phyloP scores from a whole-genome alignment of 2,329 filamentous ascomycete genomes.

The Neonectria coccinea region DNA sequence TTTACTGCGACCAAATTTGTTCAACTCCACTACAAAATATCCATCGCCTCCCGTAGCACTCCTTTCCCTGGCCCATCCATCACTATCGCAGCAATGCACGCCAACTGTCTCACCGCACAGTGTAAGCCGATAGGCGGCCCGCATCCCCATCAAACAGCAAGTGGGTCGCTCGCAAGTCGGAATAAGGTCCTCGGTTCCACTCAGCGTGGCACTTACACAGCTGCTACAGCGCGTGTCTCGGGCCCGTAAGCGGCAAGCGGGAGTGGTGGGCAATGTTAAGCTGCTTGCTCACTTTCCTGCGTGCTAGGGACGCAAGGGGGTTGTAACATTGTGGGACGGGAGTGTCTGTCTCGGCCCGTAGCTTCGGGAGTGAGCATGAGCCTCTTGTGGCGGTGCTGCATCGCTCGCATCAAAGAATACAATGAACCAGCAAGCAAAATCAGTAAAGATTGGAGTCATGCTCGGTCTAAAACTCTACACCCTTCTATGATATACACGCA shows the following conservation, averaged over 20 bases:
- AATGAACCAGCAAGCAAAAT: background rate
- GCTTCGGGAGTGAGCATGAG: background rate
- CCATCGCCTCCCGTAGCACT: background rate
- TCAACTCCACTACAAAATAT: background rate
- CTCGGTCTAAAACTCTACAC: background rate
- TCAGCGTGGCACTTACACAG: background rate
- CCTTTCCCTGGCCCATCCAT: background rate
- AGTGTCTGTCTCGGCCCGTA: background rate
- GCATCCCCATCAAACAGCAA: background rate
- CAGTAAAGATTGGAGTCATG: background rate
- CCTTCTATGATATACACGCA: background rate
- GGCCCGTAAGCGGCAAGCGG: background rate
- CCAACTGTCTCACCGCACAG: background rate
- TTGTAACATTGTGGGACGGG: background rate
- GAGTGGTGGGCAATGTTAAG: background rate
- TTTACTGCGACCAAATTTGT: too few species aligned
- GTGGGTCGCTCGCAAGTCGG: background rate
- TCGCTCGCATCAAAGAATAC: background rate
- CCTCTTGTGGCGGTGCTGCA: background rate
- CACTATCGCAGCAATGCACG: background rate
- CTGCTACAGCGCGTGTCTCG: background rate
- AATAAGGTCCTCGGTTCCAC: background rate
- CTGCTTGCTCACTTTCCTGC: background rate
- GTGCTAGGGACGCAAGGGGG: background rate
- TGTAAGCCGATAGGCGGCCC: conserved; percentile 20